These are phyloP conservation scores for Spiromastix sp. DNA, from an alignment of 2,329 filamentous ascomycete genomes.

Conservation along the genomic window DNA sequence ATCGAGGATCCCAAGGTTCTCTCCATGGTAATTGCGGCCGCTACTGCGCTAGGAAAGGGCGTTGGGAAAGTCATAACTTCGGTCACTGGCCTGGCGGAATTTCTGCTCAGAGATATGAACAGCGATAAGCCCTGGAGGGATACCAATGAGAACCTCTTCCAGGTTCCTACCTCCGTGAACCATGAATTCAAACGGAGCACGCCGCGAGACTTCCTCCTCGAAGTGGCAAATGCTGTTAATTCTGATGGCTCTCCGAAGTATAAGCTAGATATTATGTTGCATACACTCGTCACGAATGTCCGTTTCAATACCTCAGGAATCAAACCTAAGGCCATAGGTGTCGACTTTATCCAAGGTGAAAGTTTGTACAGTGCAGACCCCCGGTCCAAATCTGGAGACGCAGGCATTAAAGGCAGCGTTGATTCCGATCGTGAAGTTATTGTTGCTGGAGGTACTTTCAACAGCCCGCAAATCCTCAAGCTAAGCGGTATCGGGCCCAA, in stretches of 20 bases:
- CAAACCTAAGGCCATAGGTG: slow-evolving; percentile 34
- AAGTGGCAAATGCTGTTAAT: slow-evolving; percentile 39
- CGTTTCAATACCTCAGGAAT: slow-evolving; percentile 27
- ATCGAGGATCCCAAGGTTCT: slow-evolving; percentile 44
- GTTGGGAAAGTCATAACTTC: slow-evolving; percentile 31
- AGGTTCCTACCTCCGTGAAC: slow-evolving; percentile 48
- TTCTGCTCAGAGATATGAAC: slow-evolving; percentile 44
- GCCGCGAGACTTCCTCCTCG: slow-evolving; percentile 46
- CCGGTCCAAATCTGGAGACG: slow-evolving; percentile 16
- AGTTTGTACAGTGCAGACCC: slow-evolving; percentile 38
- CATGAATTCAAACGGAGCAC: slow-evolving; percentile 41
- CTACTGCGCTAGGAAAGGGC: slow-evolving; percentile 40
- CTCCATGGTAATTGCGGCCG: slow-evolving; percentile 41
- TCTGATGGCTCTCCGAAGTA: slow-evolving; percentile 43
- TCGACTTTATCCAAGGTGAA: slow-evolving; percentile 38
- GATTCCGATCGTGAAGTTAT: slow-evolving; percentile 34
- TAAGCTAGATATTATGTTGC: slow-evolving; percentile 43
- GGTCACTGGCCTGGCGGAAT: slow-evolving; percentile 33
- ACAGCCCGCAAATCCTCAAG: slow-evolving; percentile 53
- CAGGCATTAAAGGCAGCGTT: slow-evolving; percentile 29
- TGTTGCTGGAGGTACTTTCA: slow-evolving; percentile 44
- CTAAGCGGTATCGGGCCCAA: slow-evolving; percentile 50
- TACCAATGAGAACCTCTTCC: slow-evolving; percentile 39
- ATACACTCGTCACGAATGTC: slow-evolving; percentile 36
- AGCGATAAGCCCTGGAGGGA: slow-evolving; percentile 37